Evolutionary conservation across 768 basidiomycete species (phyloP), one percentile per base, ranked within the genome.

Genomic region (Tephrocybe sp.): DNA sequence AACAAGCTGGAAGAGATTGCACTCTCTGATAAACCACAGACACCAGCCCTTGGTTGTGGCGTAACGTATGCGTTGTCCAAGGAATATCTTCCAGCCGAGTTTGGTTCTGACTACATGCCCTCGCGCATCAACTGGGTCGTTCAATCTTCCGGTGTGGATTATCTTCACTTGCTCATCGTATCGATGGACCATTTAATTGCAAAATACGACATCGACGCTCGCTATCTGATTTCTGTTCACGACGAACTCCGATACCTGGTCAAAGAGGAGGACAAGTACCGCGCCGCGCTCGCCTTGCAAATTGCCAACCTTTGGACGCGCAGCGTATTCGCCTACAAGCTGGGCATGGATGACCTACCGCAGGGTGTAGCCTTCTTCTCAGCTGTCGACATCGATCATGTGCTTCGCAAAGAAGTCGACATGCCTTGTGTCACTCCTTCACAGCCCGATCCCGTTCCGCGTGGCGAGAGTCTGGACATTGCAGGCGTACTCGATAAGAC

Each of bases 71-170:
- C 95, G 0, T 75, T 99, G n/a, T 87, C 88, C 23, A 94, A 91
- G 68, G 84, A 88, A 53, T 86, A 91, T 61, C 79, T 99, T 2
- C 88, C 88, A 0, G 80, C 81, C 27, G 80, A 78, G 49, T 91
- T 92, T 52, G 91, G 89, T 11, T 67, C 85, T 0, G 91, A 94
- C 55, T 98, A 91, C 65, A 86, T 98, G 78, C 88, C 97, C 0
- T 97, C 93, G 5, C 83, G 97, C 36, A 94, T 98, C 71, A 99
- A 99, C 62, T 98, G 97, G 97, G 97, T 94, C 42, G 97, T 98
- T 5, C 97, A 98, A 61, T 97, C 94, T 3, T 97, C 94, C 0
- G 97, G 95, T 3, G 95, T 98, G 36, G 97, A 98, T 66, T 98
- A 99, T 63, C 84, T 98, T 8, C 97, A 99, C 61, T 83, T 99